Base-by-base conservation (phyloP, 768 basidiomycete genomes). In the Pleurotus citrinopileatus region DNA sequence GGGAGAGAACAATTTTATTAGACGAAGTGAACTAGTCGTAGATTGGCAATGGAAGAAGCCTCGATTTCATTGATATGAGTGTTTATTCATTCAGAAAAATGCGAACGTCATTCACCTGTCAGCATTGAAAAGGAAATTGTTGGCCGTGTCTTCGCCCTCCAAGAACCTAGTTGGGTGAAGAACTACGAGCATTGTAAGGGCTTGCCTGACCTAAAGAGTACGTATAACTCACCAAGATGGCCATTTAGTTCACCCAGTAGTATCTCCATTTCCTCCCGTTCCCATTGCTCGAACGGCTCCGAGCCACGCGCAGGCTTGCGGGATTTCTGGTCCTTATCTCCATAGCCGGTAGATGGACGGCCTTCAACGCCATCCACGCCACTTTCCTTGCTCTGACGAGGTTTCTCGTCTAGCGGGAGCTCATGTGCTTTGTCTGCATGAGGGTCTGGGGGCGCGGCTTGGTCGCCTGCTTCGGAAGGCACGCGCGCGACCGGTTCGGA, bases 121-220 rank as follows among this genome's bases (percentile, higher is more conserved):
- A 25, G 91, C 82, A 63, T 90, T 91, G 72, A 96, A 96, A 56
- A 97, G 71, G 74, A 97, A 96, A 67, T 98, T 98, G 59, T 95
- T 88, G 4, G 89, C 86, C 1, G 83, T 76, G 64, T 96, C 93
- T 70, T 98, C 95, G n/a, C 83, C 89, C 68, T 98, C 95, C 56
- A 98, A 64, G 73, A 98, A 98, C 9, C 85, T 83, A 13, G 77
- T 89, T 2, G 95, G 86, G 70, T 90, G 90, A 9, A 91, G 52
- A 34, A 98, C 95, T 96, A 60, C 2, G 47, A 59, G 56, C 6
- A 23, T 45, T 46, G 4, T 28, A 36, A 23, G 29, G 22, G 2
- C 10, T 26, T 20, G 22, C 13, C 15, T 17, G 15, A 38, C 1
- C 13, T 9, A 7, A 27, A 26, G 45, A 44, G 5, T 2, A 47